A percentile compares a stretch with the other conserved stretches of the same genome.
Evolutionary conservation across 805 yeast species (phyloP).

Genomic region (Naumovozyma castellii): DNA sequence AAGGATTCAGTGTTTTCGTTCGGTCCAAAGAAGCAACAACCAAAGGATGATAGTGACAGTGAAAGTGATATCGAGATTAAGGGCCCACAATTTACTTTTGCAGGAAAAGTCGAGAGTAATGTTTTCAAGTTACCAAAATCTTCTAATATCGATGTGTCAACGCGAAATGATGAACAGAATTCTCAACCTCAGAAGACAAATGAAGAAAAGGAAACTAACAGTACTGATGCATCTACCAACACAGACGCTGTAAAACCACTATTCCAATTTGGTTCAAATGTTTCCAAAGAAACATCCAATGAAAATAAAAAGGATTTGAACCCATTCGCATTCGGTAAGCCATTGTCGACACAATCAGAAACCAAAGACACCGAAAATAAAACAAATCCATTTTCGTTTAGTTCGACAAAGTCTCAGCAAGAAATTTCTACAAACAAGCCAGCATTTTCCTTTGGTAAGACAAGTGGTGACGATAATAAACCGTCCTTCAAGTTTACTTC

Average conservation of each 20-base stretch:
- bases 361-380: background rate
- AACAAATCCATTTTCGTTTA: conserved; percentile 1
- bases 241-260: conserved; percentile 13
- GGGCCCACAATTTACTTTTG: conserved; percentile 35
- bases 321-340: conserved; percentile 1
- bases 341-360: background rate
- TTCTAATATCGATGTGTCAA: conserved; percentile 2
- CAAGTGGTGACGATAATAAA: background rate
- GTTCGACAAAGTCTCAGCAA: background rate
- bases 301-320: background rate
- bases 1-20: conserved; percentile 44
- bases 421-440: conserved; percentile 7
- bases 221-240: conserved; percentile 9
- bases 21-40: conserved; percentile 18
- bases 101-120: conserved; percentile 28
- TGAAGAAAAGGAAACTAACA: conserved; percentile 5
- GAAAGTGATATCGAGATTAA: conserved; percentile 27
- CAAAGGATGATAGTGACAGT: conserved; percentile 26
- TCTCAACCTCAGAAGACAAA: conserved; percentile 1
- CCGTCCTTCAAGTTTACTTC: no score
- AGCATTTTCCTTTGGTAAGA: conserved; percentile 20
- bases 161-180: background rate
- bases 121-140: conserved; percentile 27
- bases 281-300: background rate
- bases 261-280: conserved; percentile 17